These are phyloP conservation scores for Sonneratia caseolaris DNA, from an alignment of 345 rosid genomes.

Conservation along the genomic window DNA sequence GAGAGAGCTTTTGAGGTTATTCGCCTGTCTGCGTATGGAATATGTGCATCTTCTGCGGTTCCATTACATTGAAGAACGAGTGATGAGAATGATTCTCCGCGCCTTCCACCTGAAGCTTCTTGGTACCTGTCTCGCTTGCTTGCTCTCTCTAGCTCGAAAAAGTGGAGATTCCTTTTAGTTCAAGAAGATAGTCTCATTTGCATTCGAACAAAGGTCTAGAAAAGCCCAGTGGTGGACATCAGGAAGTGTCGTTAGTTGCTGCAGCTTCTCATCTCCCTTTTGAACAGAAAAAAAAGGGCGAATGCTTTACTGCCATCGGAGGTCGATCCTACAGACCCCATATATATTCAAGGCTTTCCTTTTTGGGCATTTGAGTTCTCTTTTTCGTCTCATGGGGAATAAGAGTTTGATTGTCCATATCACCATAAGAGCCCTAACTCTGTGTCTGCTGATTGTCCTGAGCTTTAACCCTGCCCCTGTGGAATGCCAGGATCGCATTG, in stretches of 20 bases:
- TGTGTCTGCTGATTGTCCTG: conserved; percentile 29
- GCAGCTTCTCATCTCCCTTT: background rate
- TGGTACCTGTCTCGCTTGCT: conserved; percentile 6
- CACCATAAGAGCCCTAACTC: conserved; percentile 10
- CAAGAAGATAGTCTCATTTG: background rate
- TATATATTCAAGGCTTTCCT: background rate
- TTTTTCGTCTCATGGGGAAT: conserved; percentile 28
- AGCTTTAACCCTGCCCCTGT: conserved; percentile 22
- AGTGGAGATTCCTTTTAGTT: background rate
- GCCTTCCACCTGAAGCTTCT: conserved; percentile 46
- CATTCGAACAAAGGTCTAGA: background rate
- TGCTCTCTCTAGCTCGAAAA: background rate
- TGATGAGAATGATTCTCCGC: conserved; percentile 24
- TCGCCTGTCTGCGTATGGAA: background rate
- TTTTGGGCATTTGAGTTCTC: too few species aligned
- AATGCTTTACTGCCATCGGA: background rate
- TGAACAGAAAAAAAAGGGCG: background rate
- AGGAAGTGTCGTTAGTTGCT: background rate
- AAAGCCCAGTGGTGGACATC: background rate
- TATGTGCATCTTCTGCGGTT: background rate
- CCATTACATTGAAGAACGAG: background rate
- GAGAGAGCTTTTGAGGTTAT: background rate
- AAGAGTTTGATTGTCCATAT: conserved; percentile 22
- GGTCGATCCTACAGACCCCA: too few species aligned
- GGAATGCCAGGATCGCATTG: conserved; percentile 42